Evolutionary conservation across 163 green algal genomes (phyloP).

Genomic region (Chlamydomonas reinhardtii): DNA sequence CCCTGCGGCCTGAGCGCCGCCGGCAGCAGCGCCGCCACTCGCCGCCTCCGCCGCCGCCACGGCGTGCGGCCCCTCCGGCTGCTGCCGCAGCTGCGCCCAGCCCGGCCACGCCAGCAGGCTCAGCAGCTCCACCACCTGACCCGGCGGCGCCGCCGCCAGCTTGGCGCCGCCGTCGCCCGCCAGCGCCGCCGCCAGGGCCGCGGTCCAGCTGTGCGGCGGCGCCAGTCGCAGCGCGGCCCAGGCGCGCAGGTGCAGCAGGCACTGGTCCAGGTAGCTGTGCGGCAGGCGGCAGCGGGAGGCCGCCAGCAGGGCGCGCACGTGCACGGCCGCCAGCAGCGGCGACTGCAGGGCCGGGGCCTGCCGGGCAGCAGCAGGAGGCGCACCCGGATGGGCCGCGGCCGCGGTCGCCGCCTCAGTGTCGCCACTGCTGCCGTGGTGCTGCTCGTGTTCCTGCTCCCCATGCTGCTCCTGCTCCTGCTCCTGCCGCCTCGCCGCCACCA

Average conservation of each 20-base stretch:
- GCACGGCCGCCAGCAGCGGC: background rate
- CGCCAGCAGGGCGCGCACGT: conserved; percentile 14
- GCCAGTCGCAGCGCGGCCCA: conserved; percentile 22
- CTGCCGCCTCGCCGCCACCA: background rate
- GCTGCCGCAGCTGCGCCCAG: conserved; percentile 4
- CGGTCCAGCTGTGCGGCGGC: conserved; percentile 18
- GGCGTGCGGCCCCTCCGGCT: background rate
- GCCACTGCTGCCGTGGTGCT: too few relatives aligned
- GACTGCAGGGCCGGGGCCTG: too few relatives aligned
- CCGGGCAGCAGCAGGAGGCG: too few relatives aligned
- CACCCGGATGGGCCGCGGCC: too few relatives aligned
- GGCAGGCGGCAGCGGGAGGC: conserved; percentile 7
- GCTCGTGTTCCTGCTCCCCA: too few relatives aligned
- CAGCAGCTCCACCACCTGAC: conserved; percentile 15
- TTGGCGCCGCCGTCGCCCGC: background rate
- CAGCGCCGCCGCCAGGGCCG: conserved; percentile 8
- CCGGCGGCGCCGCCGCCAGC: background rate
- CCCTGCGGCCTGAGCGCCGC: too few relatives aligned
- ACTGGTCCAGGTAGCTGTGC: conserved; percentile 36
- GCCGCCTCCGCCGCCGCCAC: background rate
- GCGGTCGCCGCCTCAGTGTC: too few relatives aligned
- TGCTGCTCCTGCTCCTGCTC: background rate
- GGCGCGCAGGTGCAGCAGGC: conserved; percentile 28
- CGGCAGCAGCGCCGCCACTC: too few relatives aligned
- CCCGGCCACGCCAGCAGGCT: conserved; percentile 24